Evolutionary conservation across 768 basidiomycete species (phyloP).

Genomic region (Fistulinella prunicolor): DNA sequence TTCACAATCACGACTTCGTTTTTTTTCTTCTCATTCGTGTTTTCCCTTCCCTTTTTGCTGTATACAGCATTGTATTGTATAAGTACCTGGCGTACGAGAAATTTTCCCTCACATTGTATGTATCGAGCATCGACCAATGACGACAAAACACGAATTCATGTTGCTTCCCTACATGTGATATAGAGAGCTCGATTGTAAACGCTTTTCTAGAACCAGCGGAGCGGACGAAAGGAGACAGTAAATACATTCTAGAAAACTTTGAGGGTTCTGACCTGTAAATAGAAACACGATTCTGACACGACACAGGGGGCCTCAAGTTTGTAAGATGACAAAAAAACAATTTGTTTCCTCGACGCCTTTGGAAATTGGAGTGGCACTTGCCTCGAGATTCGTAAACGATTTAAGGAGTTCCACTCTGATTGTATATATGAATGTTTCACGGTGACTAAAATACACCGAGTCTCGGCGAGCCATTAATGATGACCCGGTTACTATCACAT

Average conservation of each 20-base stretch:
- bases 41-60: conserved; percentile 4
- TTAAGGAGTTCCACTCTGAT: too few relatives aligned
- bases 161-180: conserved; percentile 4
- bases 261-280: background rate
- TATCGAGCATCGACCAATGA: conserved; percentile 17
- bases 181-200: too few relatives aligned
- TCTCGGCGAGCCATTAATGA: too few relatives aligned
- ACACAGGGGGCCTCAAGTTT: too few relatives aligned
- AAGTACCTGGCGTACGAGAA: conserved; percentile 33
- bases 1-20: conserved; percentile 16
- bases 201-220: background rate
- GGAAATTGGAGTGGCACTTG: too few relatives aligned
- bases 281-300: too few relatives aligned
- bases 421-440: too few relatives aligned
- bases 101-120: conserved; percentile 18
- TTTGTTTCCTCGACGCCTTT: too few relatives aligned
- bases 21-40: background rate
- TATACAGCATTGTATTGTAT: conserved; percentile 29
- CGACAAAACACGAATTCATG: conserved; percentile 4
- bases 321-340: too few relatives aligned
- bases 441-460: too few relatives aligned
- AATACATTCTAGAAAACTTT: background rate
- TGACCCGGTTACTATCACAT: too few relatives aligned
- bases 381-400: too few relatives aligned
- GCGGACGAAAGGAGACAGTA: background rate